Base-by-base conservation (phyloP, 306 rosid genomes). In the Potentilla sterilis region DNA sequence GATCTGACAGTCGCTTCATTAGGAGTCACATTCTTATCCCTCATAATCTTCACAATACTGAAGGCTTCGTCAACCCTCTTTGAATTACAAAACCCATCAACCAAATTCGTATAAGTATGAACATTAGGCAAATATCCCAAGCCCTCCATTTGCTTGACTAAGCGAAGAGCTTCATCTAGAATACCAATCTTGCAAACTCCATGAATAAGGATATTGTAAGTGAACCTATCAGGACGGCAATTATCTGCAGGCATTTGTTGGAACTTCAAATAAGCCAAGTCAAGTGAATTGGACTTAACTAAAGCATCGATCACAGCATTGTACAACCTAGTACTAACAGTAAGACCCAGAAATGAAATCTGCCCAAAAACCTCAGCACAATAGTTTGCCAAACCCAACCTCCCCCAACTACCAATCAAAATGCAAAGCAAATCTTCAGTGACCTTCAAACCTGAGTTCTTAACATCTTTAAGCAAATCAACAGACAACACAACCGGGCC, bases 231-330 rank as follows among this genome's bases (percentile, higher is more conserved):
- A 4, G 97, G 87, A 62, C 8, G 63, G 70, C 97, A 91, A 70
- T 82, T 81, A 84, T 94, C 91, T 34, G 81, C 74, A 0, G 80
- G 40, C 98, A 94, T 94, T 70, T 88, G 94, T 34, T 94, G 93
- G 80, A 94, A 94, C 66, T 90, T 94, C 76, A 87, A 74, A 72
- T 94, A 94, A 2, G 97, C 97, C 80, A 86, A 79, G 81, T 94
- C 97, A 77, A 94, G 83, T 0, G 98, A 91, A 79, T 88, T 90
- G 42, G 98, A 84, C 73, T 94, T 91, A 28, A 91, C 83, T 75
- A 94, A 77, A 8, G 98, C 97, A 80, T 91, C 88, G 12, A 94
- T 90, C n/a, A 90, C 94, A 21, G 93, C 88, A 79, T 94, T 94
- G 67, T 90, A 94, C 76, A 94, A 75, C 70, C 97, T 88, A 6